Base-by-base conservation (phyloP, 1,284 basidiomycete species). In the Fomitiporia mediterranea region DNA sequence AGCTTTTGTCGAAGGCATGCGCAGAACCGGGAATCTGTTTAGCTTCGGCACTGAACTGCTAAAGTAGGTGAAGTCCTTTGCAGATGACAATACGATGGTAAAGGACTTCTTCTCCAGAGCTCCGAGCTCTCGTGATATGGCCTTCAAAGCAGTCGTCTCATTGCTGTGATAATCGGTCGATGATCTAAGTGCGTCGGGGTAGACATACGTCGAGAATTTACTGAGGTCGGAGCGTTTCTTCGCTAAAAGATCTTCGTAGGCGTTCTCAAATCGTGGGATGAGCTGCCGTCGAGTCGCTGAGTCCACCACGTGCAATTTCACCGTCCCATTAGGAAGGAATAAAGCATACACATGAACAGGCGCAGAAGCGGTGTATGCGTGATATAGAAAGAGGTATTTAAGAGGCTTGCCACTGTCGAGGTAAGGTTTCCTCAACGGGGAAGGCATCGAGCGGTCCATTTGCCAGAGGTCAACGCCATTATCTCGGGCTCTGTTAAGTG, bases 361-460 rank as follows among this genome's bases (percentile, higher is more conserved):
- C 5, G 86, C 83, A 53, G 79, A 85, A 37, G 82, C 78, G 9
- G 92, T 81, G 58, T 76, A 87, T 43, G 86, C 86, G 59, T 99
- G 96, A 69, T 94, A 98, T n/a, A 99, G 78, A 73, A 97, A 91
- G 56, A 96, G 78, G 69, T 92, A 91, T 63, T 91, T 91, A 40
- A 86, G 76, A n/a, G 77, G 78, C 60, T 74, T 76, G 1, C 90
- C 92, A 49, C 82, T 79, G 58, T 88, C 79, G 25, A 98, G 81
- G 67, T 98, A 99, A 35, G 75, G 76, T 57, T 84, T 81, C 42
- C 83, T 80, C 35, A 83, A 78, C 23, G 84, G 76, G 2, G 81
- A 79, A 5, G 79, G 67, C 1, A 71, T 75, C 0, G 85, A 78
- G 27, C 80, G 79, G 63, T 89, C 86, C 3, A 99, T 78, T 64